Conservation (phyloP, 2,329 filamentous ascomycete genomes). For the Harringtonia aguacate region DNA sequence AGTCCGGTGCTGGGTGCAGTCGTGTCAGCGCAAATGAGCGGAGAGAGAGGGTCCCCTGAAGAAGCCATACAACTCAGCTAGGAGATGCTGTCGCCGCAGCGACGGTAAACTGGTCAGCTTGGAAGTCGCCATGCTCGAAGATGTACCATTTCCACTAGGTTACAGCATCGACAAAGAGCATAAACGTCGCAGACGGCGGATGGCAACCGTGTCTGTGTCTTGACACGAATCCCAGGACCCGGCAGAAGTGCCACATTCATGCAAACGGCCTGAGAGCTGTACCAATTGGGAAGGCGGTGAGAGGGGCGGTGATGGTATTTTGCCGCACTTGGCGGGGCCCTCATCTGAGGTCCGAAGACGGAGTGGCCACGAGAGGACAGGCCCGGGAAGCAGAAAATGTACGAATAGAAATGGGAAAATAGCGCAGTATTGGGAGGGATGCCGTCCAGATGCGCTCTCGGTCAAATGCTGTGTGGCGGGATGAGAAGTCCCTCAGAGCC, state of each 20-base stretch:
- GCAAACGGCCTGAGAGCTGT: not conserved
- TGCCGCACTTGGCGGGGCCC: not conserved
- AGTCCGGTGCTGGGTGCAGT: conserved; percentile 53
- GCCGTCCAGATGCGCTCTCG: too few species aligned
- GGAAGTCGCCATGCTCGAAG: conserved; percentile 29
- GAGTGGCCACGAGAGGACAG: too few species aligned
- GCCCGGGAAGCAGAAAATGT: too few species aligned
- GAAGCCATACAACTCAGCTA: conserved; percentile 65
- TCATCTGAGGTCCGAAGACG: too few species aligned
- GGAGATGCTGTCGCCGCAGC: conserved; percentile 62
- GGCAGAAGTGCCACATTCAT: not conserved
- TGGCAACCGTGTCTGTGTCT: too few species aligned
- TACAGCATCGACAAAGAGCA: not conserved
- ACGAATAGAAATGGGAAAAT: too few species aligned
- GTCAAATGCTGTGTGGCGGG: too few species aligned
- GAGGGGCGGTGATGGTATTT: not conserved
- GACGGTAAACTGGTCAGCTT: conserved; percentile 38
- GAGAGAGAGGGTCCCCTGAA: not conserved
- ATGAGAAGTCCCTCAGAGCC: too few species aligned
- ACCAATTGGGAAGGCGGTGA: conserved; percentile 7
- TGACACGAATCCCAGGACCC: too few species aligned
- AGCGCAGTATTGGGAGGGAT: too few species aligned
- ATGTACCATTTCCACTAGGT: not conserved
- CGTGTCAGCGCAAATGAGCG: not conserved
- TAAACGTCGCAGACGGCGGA: too few species aligned